Percentiles rank a stretch among this genome's conserved stretches.
phyloP scores from a whole-genome alignment of 2,329 filamentous ascomycete genomes.

The Westerdykella sp. region DNA sequence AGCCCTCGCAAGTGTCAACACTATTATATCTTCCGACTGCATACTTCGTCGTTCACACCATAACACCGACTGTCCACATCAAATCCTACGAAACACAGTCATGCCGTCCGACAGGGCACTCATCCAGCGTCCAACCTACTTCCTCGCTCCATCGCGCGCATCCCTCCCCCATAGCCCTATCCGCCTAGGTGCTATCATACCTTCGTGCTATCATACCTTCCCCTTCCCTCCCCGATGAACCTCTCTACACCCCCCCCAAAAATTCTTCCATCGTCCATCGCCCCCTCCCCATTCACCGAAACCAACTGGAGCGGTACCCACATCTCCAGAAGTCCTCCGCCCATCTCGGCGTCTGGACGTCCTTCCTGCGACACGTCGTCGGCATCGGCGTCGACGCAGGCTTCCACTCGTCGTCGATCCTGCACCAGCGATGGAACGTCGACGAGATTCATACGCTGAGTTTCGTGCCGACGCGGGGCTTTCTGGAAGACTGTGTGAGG shows the following conservation, averaged over 20 bases:
- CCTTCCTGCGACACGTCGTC: slow-evolving; percentile 6
- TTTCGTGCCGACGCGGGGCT: slow-evolving; percentile 1
- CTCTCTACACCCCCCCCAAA: slow-evolving; percentile 1
- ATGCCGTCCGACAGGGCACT: too few relatives aligned
- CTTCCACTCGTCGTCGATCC: background rate
- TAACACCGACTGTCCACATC: too few relatives aligned
- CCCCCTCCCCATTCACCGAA: background rate
- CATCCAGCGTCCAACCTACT: slow-evolving; percentile 2
- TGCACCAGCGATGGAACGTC: background rate
- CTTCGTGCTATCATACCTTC: slow-evolving; percentile 6
- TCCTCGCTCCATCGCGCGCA: slow-evolving; percentile 2
- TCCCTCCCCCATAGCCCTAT: slow-evolving; percentile 4
- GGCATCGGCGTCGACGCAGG: slow-evolving; percentile 3
- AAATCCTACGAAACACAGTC: too few relatives aligned
- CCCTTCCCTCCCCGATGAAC: slow-evolving; percentile 6
- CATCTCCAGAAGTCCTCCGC: background rate
- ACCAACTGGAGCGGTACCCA: slow-evolving; percentile 1
- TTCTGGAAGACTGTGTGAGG: background rate
- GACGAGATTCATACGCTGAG: slow-evolving; percentile 1
- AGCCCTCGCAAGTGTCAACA: too few relatives aligned
- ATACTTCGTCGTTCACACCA: too few relatives aligned
- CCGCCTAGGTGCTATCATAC: slow-evolving; percentile 8
- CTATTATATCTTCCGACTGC: too few relatives aligned
- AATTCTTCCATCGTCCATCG: background rate
- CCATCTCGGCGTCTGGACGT: slow-evolving; percentile 8